Evolutionary conservation across 2,329 filamentous ascomycete genomes (phyloP), one percentile per base, ranked within the genome.

Genomic region (Penicillium sp.): DNA sequence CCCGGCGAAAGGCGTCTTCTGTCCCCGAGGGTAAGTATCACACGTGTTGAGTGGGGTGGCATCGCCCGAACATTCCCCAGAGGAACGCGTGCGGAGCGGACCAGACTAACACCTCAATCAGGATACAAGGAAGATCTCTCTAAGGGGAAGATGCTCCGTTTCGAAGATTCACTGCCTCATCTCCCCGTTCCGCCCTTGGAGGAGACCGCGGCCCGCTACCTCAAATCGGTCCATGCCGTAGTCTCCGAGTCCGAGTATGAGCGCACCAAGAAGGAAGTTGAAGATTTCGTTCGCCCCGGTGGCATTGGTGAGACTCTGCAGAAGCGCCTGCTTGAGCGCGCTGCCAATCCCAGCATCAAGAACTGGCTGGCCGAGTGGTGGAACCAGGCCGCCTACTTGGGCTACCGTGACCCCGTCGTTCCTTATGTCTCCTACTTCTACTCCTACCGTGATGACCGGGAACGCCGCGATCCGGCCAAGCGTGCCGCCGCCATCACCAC

Each of bases 341-440:
- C 85, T 45, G 84, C 87, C 52, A 79, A 94, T 51, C 82, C 89
- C 33, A 82, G 84, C 46, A 70, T 77, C 61, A 87, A 84, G 71
- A 98, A 96, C 70, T 98, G 92, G 92, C 75, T 98, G 40, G 81
- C 84, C 54, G 90, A 98, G 54, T 98, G 92, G 92, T 98, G 92
- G 92, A 96, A 98, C 65, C 80, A 95, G 36, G 79, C 81, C 3
- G 92, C 92, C 41, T 98, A 98, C 69, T 79, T 98, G 50, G 76
- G 71, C 50, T 96, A 96, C 72, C 84, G 90, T 51, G 92, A 96
- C 64, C 92, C 92, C 8, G 86, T 98, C 31, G 85, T 96, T 12
- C 92, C 92, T 45, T 98, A 96, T 62, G 92, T 98, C 59, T 95
- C 87, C 67, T 98, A 98, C 77, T 98, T 98, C 72, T 98, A 98